These are phyloP conservation scores for Sordariomycetes sp. DNA, from an alignment of 2,329 filamentous ascomycete species.

Conservation along the genomic window DNA sequence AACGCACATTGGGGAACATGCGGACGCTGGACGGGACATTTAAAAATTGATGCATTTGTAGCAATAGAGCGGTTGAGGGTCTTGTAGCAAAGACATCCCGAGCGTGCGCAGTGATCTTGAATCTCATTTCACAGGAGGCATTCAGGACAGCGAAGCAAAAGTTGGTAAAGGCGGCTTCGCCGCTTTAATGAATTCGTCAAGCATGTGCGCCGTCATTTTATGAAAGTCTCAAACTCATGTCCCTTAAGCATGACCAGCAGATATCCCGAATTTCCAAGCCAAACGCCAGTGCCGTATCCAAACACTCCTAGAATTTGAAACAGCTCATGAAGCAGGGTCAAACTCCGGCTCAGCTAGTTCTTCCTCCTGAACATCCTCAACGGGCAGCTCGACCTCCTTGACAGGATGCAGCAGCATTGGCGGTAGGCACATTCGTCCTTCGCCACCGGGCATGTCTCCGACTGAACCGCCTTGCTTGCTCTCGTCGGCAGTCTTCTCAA, in stretches of 20 bases:
- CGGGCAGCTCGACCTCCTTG: slow-evolving; percentile 62
- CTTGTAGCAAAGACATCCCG: too few relatives aligned
- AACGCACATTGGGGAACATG: too few relatives aligned
- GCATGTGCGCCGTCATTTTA: too few relatives aligned
- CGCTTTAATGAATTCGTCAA: too few relatives aligned
- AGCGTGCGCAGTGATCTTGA: too few relatives aligned
- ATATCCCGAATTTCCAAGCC: neutral
- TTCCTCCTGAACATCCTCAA: slow-evolving; percentile 41
- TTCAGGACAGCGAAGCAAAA: too few relatives aligned
- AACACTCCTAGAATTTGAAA: neutral
- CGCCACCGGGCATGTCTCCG: slow-evolving; percentile 51
- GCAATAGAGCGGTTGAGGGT: slow-evolving; percentile 1
- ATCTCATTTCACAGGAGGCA: too few relatives aligned
- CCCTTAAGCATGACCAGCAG: too few relatives aligned
- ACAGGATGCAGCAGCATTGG: slow-evolving; percentile 86
- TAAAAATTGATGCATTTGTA: too few relatives aligned
- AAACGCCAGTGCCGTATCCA: neutral
- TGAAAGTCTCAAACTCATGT: too few relatives aligned
- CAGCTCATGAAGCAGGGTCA: slow-evolving; percentile 30
- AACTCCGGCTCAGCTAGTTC: slow-evolving; percentile 30
- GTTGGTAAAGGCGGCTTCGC: too few relatives aligned
- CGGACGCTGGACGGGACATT: too few relatives aligned
- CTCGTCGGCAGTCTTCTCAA: slow-evolving; percentile 52
- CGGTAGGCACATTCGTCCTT: slow-evolving; percentile 84
- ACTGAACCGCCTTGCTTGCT: slow-evolving; percentile 40